Evolutionary conservation across 108 stramenopile species (phyloP).

Genomic region (Cyclotella sp.): DNA sequence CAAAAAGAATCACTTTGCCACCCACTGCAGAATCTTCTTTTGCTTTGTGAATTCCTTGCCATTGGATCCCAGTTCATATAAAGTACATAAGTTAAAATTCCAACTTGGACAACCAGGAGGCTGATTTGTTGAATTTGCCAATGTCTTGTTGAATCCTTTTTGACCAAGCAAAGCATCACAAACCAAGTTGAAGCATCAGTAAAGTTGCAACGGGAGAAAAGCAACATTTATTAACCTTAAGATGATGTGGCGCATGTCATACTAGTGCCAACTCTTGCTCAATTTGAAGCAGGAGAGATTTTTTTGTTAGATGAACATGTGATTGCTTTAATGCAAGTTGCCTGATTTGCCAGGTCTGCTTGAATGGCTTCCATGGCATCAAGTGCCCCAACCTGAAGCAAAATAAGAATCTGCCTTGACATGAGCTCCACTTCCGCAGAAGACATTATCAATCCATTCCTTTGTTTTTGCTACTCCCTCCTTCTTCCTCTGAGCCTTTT

Average conservation of each 20-base stretch:
- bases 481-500: too few species aligned
- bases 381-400: constrained; percentile 80
- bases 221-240: constrained; percentile 68
- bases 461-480: too few species aligned
- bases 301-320: constrained; percentile 1
- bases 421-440: constrained; percentile 63
- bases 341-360: constrained; percentile 25
- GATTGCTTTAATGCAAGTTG: constrained; percentile 5
- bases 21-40: constrained; percentile 80
- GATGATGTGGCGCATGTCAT: constrained; percentile 47
- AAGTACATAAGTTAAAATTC: constrained; percentile 91
- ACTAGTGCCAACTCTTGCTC: constrained; percentile 31
- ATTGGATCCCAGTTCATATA: constrained; percentile 90
- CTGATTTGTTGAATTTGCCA: background rate
- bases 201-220: constrained; percentile 73
- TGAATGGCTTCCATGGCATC: constrained; percentile 67
- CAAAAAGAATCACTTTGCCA: constrained; percentile 87
- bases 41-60: constrained; percentile 67
- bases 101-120: constrained; percentile 33
- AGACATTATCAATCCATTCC: constrained; percentile 24
- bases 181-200: constrained; percentile 63
- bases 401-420: constrained; percentile 80
- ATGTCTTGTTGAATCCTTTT: constrained; percentile 3
- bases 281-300: constrained; percentile 6
- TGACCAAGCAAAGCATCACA: constrained; percentile 55